Conservation (phyloP, 768 basidiomycete species). For the Pulveroboletus sp. region DNA sequence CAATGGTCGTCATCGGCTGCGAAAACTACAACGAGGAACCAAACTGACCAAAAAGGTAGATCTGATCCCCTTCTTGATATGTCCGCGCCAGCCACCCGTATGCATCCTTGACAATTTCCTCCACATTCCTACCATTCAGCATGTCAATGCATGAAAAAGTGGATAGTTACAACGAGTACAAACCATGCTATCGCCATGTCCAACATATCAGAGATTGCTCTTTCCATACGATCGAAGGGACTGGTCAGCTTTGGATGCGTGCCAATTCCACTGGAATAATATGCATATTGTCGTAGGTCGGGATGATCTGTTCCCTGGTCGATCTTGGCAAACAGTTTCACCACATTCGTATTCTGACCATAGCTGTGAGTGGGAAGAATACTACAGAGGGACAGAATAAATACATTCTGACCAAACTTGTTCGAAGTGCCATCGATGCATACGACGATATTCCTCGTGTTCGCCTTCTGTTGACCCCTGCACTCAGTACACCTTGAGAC, state of each 20-base stretch:
- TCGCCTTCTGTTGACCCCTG: too few relatives aligned
- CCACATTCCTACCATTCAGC: not conserved
- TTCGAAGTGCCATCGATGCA: conserved; percentile 5
- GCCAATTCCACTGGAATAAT: conserved; percentile 15
- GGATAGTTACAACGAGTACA: not conserved
- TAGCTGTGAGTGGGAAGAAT: not conserved
- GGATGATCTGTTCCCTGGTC: conserved; percentile 2
- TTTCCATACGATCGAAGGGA: not conserved
- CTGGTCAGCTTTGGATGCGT: conserved; percentile 13
- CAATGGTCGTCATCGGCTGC: not conserved
- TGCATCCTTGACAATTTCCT: too few relatives aligned
- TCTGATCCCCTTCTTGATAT: conserved; percentile 13
- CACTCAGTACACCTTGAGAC: too few relatives aligned
- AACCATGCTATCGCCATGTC: conserved; percentile 1
- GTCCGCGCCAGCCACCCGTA: not conserved
- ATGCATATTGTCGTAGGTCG: conserved; percentile 12
- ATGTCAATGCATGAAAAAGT: not conserved
- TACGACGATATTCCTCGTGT: conserved; percentile 30
- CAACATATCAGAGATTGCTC: not conserved
- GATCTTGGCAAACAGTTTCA: conserved; percentile 23
- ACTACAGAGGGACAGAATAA: not conserved
- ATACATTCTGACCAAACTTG: too few relatives aligned
- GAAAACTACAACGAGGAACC: not conserved
- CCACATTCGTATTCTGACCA: conserved; percentile 13
- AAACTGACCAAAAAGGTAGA: conserved; percentile 34